Base-by-base conservation (phyloP, 768 basidiomycete species). In the Tulasnella calospora region DNA sequence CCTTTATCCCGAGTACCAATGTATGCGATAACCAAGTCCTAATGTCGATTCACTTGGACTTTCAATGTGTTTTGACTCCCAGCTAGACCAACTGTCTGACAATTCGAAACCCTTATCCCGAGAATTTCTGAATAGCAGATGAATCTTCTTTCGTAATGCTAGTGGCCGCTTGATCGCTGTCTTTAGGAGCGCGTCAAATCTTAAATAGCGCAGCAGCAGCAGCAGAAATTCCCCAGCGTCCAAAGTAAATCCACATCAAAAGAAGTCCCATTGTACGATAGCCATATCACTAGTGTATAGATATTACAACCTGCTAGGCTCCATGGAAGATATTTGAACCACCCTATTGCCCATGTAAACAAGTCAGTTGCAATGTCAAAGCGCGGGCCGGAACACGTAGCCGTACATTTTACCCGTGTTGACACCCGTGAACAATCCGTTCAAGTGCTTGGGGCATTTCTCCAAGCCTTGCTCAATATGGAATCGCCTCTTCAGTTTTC, bases 401-500 rank as follows among this genome's bases (percentile, higher is more conserved):
- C 61, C 61, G 6, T 80, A 87, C 87, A 95, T 82, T 85, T 96
- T 95, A 55, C 94, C 94, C 0, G 88, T 91, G 82, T 95, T 95
- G 2, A 86, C 91, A 36, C 94, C 94, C 17, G 84, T 88, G 85
- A 90, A 96, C 15, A 96, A 84, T 86, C 94, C 83, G 0, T 88
- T 89, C 61, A 95, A 84, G n/a, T 92, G 88, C 27, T 86, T 85
- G 0, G 93, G 92, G 21, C 92, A 92, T 74, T 91, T 89, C 80
- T 93, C 89, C 67, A 94, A 84, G 2, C 93, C 93, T 73, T 92
- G 86, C 0, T 95, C 89, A 51, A 95, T 84, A 82, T 95, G 94
- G 84, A 92, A 94, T 80, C 90, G 92, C 21, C 91, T 87, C 83
- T 94, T 92, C 78, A 96, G 84, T n/a, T 90, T 87, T 8, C 94